Base-by-base conservation (phyloP, 441 rosid genomes). In the Omphalea diandra region DNA sequence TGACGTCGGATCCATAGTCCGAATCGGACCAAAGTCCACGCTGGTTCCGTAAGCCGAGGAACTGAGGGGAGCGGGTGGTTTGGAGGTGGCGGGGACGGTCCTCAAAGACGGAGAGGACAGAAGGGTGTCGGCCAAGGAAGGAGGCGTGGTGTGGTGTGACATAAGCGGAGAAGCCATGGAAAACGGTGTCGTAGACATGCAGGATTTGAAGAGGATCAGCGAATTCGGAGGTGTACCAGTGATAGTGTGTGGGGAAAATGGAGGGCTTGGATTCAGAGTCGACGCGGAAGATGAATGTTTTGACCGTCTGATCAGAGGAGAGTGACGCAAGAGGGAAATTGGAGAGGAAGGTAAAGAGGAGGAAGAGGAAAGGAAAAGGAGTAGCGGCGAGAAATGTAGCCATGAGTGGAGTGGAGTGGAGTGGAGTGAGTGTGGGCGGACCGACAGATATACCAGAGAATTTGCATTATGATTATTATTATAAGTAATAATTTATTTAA, bases 21-120 rank as follows among this genome's bases (percentile, higher is more conserved):
- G 95, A 91, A 4, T 89, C 82, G 1, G 94, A 88, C 96, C 94
- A 90, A 35, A 93, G 87, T 1, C 96, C 91, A 0, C 60, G 87
- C 59, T 89, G 91, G 72, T 89, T 93, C 0, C 85, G 76, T n/a
- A 93, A 81, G 3, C 96, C 93, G 1, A 93, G 82, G 74, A 93
- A 93, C 78, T 90, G 93, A 18, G 98, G 96, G 40, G 93, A 93
- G 8, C 94, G 84, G 6, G 94, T 93, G 44, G 96, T 91, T 76
- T 90, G 93, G 54, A 89, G 97, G 18, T 81, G 62, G 7, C 89
- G 85, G 55, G 90, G 88, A 0, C 72, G 84, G 63, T 93, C 97
- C 59, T 85, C 86, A 24, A 89, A 65, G n/a, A 85, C 83, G 2
- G 88, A 77, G 71, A 90, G 91, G 11, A 93, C 82, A 0, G 90